Evolutionary conservation across 352 stramenopile genomes (phyloP), one percentile per base, ranked within the genome.

Genomic region (Phytopythium aichiense): DNA sequence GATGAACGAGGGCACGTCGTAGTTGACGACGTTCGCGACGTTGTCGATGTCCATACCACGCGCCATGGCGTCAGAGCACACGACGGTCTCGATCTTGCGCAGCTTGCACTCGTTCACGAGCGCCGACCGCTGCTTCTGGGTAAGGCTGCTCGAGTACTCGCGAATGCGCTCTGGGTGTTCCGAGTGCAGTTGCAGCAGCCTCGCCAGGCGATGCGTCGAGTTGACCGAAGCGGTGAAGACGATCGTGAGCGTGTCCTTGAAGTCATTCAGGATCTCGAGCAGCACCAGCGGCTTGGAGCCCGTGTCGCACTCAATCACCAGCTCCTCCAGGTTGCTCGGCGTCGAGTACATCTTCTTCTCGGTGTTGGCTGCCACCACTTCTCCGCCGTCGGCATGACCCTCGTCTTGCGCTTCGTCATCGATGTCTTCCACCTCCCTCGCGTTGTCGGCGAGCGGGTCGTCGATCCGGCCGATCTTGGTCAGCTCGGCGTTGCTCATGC

Each of bases 211-310:
- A 75, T 98, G 96, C 15, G 96, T 98, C 18, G 96, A 97, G 73
- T 98, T 97, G 15, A 99, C 82, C 63, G 94, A 98, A 12, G 92
- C 92, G 18, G 95, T 98, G 73, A 99, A 99, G 7, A 99, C 88
- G 60, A 99, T 94, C 51, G 90, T 88, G 28, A 97, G 73, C 38
- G 84, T 66, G 30, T 69, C 72, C n/a, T 54, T 70, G 77, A 86
- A 88, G 59, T 92, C 73, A 50, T 89, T 87, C 49, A 99, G 76
- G 16, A 98, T 77, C 48, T 97, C 88, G 23, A 99, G 74, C 40
- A 99, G 74, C 37, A 98, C 87, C 37, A 99, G 72, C 31, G 96
- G 96, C 71, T 99, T 99, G 58, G 97, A 94, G 65, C 92, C 83
- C 8, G 89, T 91, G 51, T 96, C 91, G 69, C 94, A 98, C 68